A percentile compares a stretch with the other conserved stretches of the same genome.
Conservation (phyloP, 371 early-diverging fungal genomes). For the Conidiobolus coronatus region DNA sequence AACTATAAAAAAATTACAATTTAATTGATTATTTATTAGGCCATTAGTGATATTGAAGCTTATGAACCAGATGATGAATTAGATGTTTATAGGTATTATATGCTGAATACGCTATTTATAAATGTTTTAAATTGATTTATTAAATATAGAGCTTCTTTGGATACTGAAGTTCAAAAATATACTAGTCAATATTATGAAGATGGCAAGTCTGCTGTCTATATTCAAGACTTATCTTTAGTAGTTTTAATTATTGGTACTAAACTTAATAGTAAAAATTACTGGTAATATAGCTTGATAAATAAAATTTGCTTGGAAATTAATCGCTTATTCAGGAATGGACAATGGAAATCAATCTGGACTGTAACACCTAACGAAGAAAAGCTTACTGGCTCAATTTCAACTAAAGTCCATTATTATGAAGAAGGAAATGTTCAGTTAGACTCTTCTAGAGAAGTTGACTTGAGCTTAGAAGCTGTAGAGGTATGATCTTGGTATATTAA, state of each 20-base stretch:
- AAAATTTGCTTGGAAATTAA: not conserved
- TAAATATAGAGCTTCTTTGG: slow-evolving; percentile 33
- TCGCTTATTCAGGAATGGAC: slow-evolving; percentile 45
- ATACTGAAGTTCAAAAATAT: slow-evolving; percentile 32
- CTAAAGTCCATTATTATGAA: slow-evolving; percentile 90
- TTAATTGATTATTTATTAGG: slow-evolving; percentile 10
- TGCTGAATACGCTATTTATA: no score
- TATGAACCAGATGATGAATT: slow-evolving; percentile 18
- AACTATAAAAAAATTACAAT: not conserved
- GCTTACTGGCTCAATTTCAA: slow-evolving; percentile 41
- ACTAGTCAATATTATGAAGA: slow-evolving; percentile 52
- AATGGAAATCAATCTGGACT: slow-evolving; percentile 72
- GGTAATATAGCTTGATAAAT: slow-evolving; percentile 18
- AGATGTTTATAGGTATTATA: slow-evolving; percentile 20
- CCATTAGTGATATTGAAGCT: slow-evolving; percentile 28
- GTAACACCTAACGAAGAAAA: slow-evolving; percentile 24
- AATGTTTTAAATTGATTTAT: no score
- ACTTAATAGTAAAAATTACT: slow-evolving; percentile 76
- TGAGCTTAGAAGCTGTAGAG: slow-evolving; percentile 10
- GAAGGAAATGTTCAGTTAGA: slow-evolving; percentile 94
- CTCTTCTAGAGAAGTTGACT: slow-evolving; percentile 36
- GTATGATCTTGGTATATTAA: slow-evolving; percentile 7
- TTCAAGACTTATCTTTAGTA: slow-evolving; percentile 19
- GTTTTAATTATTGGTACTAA: slow-evolving; percentile 66
- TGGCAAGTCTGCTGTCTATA: slow-evolving; percentile 43